Evolutionary conservation across 495 filamentous ascomycete genomes (phyloP).

Genomic region (Coniosporium apollinis): DNA sequence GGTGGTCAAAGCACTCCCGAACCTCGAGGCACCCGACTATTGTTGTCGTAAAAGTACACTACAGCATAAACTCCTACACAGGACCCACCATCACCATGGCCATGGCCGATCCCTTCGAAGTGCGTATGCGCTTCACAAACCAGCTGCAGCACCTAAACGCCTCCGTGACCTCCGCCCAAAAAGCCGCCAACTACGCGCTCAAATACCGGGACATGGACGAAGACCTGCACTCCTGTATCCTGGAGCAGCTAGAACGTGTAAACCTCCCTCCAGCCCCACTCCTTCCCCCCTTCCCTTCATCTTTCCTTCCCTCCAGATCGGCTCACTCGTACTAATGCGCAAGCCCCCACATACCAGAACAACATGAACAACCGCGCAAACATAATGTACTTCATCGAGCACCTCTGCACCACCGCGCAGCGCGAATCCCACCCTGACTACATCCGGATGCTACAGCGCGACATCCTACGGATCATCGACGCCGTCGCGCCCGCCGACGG

Average conservation of each 20-base stretch:
- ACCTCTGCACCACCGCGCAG: slow-evolving; percentile 72
- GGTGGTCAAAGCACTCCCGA: too few species aligned
- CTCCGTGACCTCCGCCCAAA: slow-evolving; percentile 70
- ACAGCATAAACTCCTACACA: too few species aligned
- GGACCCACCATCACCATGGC: too few species aligned
- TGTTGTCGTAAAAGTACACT: too few species aligned
- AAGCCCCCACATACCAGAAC: slow-evolving; percentile 48
- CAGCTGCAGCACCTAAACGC: slow-evolving; percentile 81
- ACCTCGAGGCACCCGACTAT: too few species aligned
- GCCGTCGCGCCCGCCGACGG: slow-evolving; percentile 77
- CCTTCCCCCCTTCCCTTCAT: neutral
- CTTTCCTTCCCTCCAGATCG: neutral
- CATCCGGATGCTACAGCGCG: slow-evolving; percentile 83
- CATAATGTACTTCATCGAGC: slow-evolving; percentile 97
- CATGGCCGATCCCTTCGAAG: slow-evolving; percentile 97
- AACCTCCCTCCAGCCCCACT: slow-evolving; percentile 5
- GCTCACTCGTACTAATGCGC: neutral
- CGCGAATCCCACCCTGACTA: slow-evolving; percentile 61
- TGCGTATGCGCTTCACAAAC: slow-evolving; percentile 87
- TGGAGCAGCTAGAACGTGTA: slow-evolving; percentile 84
- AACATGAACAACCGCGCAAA: slow-evolving; percentile 95
- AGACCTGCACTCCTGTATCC: slow-evolving; percentile 88
- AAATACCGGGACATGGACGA: slow-evolving; percentile 87
- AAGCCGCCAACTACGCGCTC: slow-evolving; percentile 87
- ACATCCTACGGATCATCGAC: slow-evolving; percentile 79